Percentiles rank a stretch among this genome's conserved stretches.
Evolutionary conservation across 495 filamentous ascomycete genomes (phyloP).

Genomic region (Xanthoparmelia taractica): DNA sequence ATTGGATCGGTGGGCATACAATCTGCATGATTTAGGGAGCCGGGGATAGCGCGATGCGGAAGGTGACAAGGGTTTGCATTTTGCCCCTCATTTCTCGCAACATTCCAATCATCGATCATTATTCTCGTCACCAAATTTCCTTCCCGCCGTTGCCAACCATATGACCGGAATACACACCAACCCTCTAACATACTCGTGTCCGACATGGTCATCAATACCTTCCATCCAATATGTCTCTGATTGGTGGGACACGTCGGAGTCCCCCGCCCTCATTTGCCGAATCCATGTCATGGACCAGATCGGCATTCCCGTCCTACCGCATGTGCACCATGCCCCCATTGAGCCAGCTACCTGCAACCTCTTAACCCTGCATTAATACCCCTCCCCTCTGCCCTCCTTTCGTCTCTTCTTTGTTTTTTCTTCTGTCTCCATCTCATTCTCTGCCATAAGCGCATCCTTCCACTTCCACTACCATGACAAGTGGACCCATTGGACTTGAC

Average conservation of each 20-base stretch:
- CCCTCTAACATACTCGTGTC: background rate
- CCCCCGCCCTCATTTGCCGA: background rate
- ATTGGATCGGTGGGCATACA: background rate
- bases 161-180: background rate
- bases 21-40: background rate
- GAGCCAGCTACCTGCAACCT: background rate
- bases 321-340: background rate
- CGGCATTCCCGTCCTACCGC: background rate
- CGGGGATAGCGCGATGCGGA: background rate
- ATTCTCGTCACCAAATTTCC: background rate
- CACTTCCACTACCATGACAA: conserved; percentile 13
- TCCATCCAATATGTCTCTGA: background rate
- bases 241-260: background rate
- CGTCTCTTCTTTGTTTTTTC: background rate
- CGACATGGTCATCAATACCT: background rate
- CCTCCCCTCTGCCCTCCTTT: background rate
- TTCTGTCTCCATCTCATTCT: background rate
- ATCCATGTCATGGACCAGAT: background rate
- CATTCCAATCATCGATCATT: background rate
- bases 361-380: background rate
- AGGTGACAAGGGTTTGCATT: background rate
- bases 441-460: background rate
- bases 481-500: conserved; percentile 14
- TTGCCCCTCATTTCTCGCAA: background rate
- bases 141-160: background rate